Base-by-base conservation (phyloP, 352 stramenopile genomes). In the Pythium monospermum region DNA sequence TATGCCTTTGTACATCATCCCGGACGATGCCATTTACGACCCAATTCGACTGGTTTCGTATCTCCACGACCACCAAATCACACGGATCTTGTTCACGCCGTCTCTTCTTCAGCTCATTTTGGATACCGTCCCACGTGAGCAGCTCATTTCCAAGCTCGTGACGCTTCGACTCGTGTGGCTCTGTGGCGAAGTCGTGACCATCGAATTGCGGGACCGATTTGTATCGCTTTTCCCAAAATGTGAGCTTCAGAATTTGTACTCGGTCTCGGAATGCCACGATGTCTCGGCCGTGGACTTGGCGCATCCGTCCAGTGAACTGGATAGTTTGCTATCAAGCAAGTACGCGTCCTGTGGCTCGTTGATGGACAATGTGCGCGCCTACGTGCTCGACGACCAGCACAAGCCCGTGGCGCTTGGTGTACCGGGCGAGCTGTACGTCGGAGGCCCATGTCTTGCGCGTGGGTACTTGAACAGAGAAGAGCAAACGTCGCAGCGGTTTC, bases 231-330 rank as follows among this genome's bases (percentile, higher is more conserved):
- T 97, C 28, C 83, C 87, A 1, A 54, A 86, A 23, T 93, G 82
- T 30, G 73, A 92, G 52, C 70, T 97, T 12, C 75, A 95, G 54
- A 98, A 98, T 59, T 69, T 97, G 10, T 98, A 97, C 66, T 96
- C 83, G 32, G 94, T 98, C 23, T 93, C 73, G 25, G 92, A 98
- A 65, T 97, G 91, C 62, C 90, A 98, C 62, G 92, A 97, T 41
- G 88, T 96, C 10, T 92, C 82, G 1, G 79, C 84, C 5, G 76
- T 89, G 19, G 77, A 93, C 59, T 68, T 95, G 11, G 72, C 79
- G 19, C 68, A 82, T 43, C 80, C 91, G 59, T 82, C 76, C 22
- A n/a, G n/a, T n/a, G 64, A 73, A 4, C 91, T 79, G 27, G 83
- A 92, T 58, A 78, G 80, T 40, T 68, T 73, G 25, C 61, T 89